Evolutionary conservation across 225 moss, liverwort and hornwort genomes (phyloP).

Genomic region (Thuidium tamariscinum): DNA sequence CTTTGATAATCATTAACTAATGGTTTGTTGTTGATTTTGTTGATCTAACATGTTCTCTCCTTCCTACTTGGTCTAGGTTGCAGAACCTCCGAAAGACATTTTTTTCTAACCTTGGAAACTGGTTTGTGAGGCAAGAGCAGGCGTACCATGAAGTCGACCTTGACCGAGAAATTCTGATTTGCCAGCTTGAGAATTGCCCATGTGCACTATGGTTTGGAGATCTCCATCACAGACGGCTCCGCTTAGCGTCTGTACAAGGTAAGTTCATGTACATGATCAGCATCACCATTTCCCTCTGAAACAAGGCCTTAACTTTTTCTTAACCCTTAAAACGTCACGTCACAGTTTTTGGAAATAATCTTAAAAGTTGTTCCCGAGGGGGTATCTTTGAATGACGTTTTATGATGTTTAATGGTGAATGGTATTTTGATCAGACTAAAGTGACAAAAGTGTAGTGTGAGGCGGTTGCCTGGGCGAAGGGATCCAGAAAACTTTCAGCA

Average conservation of each 20-base stretch:
- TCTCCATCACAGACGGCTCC: conserved; percentile 51
- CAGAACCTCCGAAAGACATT: neutral
- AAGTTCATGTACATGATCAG: neutral
- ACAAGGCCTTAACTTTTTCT: neutral
- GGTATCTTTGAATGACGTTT: neutral
- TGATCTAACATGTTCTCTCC: neutral
- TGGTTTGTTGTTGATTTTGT: neutral
- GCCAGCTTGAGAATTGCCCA: conserved; percentile 38
- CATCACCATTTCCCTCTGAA: neutral
- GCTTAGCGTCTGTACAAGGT: conserved; percentile 23
- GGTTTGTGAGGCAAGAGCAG: neutral
- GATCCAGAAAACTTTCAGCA: conserved; percentile 8
- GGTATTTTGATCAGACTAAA: neutral
- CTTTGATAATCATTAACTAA: neutral
- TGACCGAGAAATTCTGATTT: conserved; percentile 12
- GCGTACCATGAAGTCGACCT: conserved; percentile 19
- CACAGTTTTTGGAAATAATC: neutral
- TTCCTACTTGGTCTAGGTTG: neutral
- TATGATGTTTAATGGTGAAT: neutral
- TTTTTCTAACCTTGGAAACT: neutral
- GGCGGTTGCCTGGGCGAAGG: conserved; percentile 8
- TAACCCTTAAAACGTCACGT: neutral
- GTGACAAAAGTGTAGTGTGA: neutral
- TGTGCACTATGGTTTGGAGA: conserved; percentile 71
- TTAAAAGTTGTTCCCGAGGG: neutral